These are phyloP conservation scores for Bothriochloa decipiens DNA, from an alignment of 176 grass and related monocot species.

Conservation along the genomic window DNA sequence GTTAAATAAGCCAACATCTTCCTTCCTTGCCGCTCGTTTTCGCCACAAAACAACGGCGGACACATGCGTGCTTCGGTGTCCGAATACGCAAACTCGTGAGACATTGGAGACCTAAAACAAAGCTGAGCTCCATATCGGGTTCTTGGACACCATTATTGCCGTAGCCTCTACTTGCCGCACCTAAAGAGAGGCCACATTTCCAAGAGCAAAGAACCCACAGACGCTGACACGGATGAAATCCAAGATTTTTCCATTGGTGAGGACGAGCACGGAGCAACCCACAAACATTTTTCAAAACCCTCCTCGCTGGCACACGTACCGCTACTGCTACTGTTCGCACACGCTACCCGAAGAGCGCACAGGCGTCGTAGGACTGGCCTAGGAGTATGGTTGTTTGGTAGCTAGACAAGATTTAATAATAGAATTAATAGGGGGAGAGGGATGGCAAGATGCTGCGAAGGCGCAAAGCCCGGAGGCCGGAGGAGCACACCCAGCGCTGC, in stretches of 20 bases:
- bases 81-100: conserved; percentile 29
- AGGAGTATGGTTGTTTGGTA: conserved; percentile 17
- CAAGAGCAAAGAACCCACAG: neutral
- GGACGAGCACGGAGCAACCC: neutral
- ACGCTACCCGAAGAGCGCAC: conserved; percentile 1
- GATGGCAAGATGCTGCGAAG: neutral
- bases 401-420: neutral
- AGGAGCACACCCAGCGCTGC: neutral
- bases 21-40: neutral
- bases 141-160: conserved; percentile 29
- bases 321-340: conserved; percentile 20
- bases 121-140: neutral
- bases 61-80: conserved; percentile 25
- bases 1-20: conserved; percentile 2
- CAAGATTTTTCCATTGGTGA: neutral
- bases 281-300: neutral
- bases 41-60: neutral
- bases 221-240: neutral
- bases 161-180: conserved; percentile 19
- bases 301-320: neutral
- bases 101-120: conserved; percentile 32
- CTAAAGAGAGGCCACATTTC: neutral
- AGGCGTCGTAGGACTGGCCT: neutral
- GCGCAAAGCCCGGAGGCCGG: neutral
- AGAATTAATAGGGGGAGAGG: neutral